These are phyloP conservation scores for Inga laurina DNA, from an alignment of 306 rosid species.

Conservation along the genomic window DNA sequence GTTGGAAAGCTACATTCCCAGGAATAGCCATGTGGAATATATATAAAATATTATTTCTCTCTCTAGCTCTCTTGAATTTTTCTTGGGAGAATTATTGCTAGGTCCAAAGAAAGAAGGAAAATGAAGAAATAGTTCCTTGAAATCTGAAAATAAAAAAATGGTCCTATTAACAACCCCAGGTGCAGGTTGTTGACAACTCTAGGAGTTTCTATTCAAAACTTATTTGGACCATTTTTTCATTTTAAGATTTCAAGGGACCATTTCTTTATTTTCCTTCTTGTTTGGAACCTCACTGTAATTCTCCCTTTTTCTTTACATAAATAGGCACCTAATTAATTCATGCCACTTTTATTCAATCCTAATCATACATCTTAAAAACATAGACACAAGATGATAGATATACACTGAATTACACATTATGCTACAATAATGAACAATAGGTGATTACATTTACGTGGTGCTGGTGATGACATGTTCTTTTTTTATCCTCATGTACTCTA, in stretches of 20 bases:
- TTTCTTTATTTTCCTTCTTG: no score
- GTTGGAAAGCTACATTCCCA: not conserved
- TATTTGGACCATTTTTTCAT: no score
- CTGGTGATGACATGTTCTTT: not conserved
- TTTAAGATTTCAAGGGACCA: no score
- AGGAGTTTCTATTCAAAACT: no score
- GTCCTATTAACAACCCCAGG: no score
- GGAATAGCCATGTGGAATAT: not conserved
- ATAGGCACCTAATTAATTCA: not conserved
- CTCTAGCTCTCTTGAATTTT: not conserved
- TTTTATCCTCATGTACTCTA: constrained; percentile 46
- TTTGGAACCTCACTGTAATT: no score
- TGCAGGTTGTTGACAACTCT: no score
- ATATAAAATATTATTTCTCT: not conserved
- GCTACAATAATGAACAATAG: not conserved
- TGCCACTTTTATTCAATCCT: not conserved
- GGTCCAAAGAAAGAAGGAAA: no score
- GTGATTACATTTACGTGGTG: not conserved
- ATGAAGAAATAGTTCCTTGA: no score
- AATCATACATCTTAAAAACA: not conserved
- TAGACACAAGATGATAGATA: not conserved
- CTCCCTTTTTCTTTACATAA: not conserved
- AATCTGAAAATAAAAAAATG: no score
- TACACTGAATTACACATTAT: not conserved
- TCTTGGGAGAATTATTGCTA: not conserved